Percentiles rank a stretch among this genome's conserved stretches.
Evolutionary conservation across 176 grass and related monocot species (phyloP).

Genomic region (Carex scoparia): DNA sequence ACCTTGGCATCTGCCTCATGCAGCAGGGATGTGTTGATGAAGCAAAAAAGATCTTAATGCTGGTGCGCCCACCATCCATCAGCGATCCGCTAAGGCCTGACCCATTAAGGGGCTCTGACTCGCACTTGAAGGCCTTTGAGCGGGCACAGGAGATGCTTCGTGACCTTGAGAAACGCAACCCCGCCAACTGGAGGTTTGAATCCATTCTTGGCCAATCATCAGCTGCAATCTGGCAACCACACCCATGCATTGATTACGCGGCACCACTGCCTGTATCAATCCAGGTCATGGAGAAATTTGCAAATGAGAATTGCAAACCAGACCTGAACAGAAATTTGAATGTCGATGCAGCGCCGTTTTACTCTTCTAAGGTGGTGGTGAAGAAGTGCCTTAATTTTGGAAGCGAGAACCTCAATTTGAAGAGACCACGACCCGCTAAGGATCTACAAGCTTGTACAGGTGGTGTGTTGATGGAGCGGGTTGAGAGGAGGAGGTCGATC

Average conservation of each 20-base stretch:
- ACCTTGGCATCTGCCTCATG: conserved; percentile 91
- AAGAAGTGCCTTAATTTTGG: conserved; percentile 24
- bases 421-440: conserved; percentile 68
- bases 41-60: conserved; percentile 93
- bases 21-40: conserved; percentile 77
- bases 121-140: conserved; percentile 92
- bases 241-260: conserved; percentile 67
- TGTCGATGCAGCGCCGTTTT: conserved; percentile 75
- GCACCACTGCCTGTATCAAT: conserved; percentile 23
- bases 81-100: conserved; percentile 29
- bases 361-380: conserved; percentile 36
- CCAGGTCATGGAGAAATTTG: conserved; percentile 26
- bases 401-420: conserved; percentile 55
- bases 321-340: conserved; percentile 44
- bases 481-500: conserved; percentile 44
- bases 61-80: conserved; percentile 53
- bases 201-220: conserved; percentile 57
- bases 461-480: background rate
- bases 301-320: conserved; percentile 41
- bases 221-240: conserved; percentile 86
- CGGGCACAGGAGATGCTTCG: conserved; percentile 88
- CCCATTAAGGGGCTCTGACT: conserved; percentile 73
- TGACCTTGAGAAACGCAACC: conserved; percentile 55
- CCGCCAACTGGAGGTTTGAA: conserved; percentile 77
- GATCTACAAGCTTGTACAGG: conserved; percentile 33